Base-by-base conservation (phyloP, 1,139 yeast genomes). In the Suhomyces ambrosiae region DNA sequence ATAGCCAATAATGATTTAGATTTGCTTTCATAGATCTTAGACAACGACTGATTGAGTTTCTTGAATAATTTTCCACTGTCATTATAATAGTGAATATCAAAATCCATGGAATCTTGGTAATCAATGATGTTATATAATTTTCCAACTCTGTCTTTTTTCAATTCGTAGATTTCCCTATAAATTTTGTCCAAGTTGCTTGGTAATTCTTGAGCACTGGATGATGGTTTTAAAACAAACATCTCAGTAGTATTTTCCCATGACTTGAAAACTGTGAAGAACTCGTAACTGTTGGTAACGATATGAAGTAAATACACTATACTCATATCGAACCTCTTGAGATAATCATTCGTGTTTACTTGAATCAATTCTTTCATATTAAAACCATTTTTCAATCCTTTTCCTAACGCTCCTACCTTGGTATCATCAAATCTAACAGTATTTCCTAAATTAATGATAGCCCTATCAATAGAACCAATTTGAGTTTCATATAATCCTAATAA, bases 311-410 rank as follows among this genome's bases (percentile, higher is more conserved):
- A 86, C 6, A 84, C 67, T 19, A 83, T 70, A 36, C 80, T 84
- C 70, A 86, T 68, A 5, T 69, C 61, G 40, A 81, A 76, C 26
- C 74, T 61, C 37, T 67, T 65, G 54, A 82, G 63, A 50, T 85
- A 87, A 33, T 69, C 65, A 3, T 66, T 70, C 15, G 74, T 61
- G 4, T 63, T 58, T 4, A 74, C 63, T 48, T 67, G 61, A 13
- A 66, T 60, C 34, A 86, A 61, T 56, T 85, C 82, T 38, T 76
- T 76, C 41, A 77, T 57, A 14, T 83, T 79, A 60, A 94, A 94
- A 0, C 98, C 98, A 43, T 77, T 74, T 49, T 87, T 89, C 44
- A 94, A 66, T 17, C 97, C 96, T 51, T 76, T 79, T 7, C 97
- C 95, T n/a, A 92, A 68, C 1, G 92, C 79, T 12, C 97, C 96